Percentiles rank a stretch among this genome's conserved stretches.
phyloP scores from a whole-genome alignment of 495 filamentous ascomycete species.

The Penicillium taxi region DNA sequence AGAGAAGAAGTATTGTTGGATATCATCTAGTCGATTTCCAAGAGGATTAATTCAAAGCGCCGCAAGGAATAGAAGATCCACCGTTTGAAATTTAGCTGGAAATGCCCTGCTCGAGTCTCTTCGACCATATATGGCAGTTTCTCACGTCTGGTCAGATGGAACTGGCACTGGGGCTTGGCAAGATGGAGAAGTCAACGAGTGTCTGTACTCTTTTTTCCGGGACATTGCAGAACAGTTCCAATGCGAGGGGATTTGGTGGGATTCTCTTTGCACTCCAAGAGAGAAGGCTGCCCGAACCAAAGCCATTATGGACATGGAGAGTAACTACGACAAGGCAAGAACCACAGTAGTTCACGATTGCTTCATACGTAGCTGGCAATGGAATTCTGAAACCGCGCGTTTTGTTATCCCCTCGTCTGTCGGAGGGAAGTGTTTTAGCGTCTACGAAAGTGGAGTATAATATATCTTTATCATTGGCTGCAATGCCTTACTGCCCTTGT shows the following conservation, averaged over 20 bases:
- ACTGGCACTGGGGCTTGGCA: constrained; percentile 15
- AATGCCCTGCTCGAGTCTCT: neutral
- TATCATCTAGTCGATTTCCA: neutral
- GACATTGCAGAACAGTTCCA: constrained; percentile 11
- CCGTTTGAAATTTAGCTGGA: constrained; percentile 1
- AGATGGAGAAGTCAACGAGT: constrained; percentile 16
- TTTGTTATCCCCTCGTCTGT: constrained; percentile 20
- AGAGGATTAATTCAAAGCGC: neutral
- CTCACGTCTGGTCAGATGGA: constrained; percentile 26
- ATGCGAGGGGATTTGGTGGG: constrained; percentile 26
- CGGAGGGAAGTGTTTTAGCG: too few species aligned
- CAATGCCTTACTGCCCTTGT: too few species aligned
- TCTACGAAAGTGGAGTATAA: too few species aligned
- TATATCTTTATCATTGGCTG: too few species aligned
- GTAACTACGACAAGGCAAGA: constrained; percentile 16
- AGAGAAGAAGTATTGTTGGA: neutral
- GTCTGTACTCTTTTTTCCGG: constrained; percentile 14
- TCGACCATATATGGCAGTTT: constrained; percentile 21
- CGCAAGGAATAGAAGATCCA: neutral
- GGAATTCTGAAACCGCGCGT: constrained; percentile 16
- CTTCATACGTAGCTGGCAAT: constrained; percentile 21
- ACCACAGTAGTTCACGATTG: constrained; percentile 26
- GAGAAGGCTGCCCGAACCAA: constrained; percentile 11
- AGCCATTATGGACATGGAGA: constrained; percentile 12
- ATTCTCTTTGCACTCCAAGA: constrained; percentile 17